Conservation (phyloP, 2,329 filamentous ascomycete genomes). For the Hypoxylon sp. region DNA sequence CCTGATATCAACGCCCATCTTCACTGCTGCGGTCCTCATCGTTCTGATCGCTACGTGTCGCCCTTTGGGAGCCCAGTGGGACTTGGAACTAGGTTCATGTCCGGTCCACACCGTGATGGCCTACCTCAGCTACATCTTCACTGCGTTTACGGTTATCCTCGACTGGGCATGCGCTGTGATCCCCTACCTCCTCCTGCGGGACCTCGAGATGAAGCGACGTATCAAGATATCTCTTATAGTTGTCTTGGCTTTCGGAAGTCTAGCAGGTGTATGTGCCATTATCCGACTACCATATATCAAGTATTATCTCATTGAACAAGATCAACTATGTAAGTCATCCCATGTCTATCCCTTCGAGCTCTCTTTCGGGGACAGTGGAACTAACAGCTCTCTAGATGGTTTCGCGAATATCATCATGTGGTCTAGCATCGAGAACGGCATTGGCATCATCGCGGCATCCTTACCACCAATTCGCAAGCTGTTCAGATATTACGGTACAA, state of each 20-base stretch:
- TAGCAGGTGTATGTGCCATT: slow-evolving; percentile 19
- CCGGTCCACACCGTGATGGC: slow-evolving; percentile 20
- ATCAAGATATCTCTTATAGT: slow-evolving; percentile 24
- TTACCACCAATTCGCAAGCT: slow-evolving; percentile 17
- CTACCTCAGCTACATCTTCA: slow-evolving; percentile 21
- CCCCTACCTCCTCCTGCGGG: slow-evolving; percentile 18
- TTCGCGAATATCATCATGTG: slow-evolving; percentile 23
- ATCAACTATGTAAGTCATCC: slow-evolving; percentile 18
- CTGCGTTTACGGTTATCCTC: slow-evolving; percentile 16
- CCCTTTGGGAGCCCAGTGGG: slow-evolving; percentile 23
- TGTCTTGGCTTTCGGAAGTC: slow-evolving; percentile 19
- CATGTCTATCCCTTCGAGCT: not conserved
- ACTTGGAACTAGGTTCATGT: slow-evolving; percentile 14
- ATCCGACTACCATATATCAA: slow-evolving; percentile 27
- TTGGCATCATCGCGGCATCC: slow-evolving; percentile 17
- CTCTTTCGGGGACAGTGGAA: no score
- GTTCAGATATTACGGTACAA: slow-evolving; percentile 25
- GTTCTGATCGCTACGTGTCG: slow-evolving; percentile 11
- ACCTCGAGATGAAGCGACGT: slow-evolving; percentile 18
- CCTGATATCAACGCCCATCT: slow-evolving; percentile 8
- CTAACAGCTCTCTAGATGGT: not conserved
- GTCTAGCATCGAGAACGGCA: slow-evolving; percentile 21
- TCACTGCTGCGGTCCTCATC: slow-evolving; percentile 7
- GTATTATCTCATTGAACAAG: slow-evolving; percentile 22
- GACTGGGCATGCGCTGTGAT: slow-evolving; percentile 28